phyloP scores from a whole-genome alignment of 202 grass and related monocot species.

The Schoenoplectus tabernaemontani region DNA sequence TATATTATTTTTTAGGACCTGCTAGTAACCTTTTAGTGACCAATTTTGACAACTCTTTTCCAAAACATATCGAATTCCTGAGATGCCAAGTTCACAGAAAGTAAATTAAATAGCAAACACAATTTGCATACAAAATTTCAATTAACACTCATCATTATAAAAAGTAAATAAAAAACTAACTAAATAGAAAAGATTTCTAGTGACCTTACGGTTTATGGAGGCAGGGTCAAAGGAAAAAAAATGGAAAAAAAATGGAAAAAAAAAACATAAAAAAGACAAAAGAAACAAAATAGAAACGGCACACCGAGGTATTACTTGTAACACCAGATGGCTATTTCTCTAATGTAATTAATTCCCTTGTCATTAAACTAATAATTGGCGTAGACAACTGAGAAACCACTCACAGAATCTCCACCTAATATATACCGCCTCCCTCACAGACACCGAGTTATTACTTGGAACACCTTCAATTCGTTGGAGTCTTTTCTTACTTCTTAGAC shows the following conservation, averaged over 20 bases:
- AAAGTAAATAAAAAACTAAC: not conserved
- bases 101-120: not conserved
- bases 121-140: not conserved
- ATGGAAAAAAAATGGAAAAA: not conserved
- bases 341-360: not conserved
- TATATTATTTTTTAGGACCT: no score
- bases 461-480: not conserved
- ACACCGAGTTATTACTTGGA: no score
- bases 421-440: slow-evolving; percentile 5
- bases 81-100: no score
- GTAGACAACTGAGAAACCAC: slow-evolving; percentile 8
- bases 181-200: not conserved
- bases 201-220: not conserved
- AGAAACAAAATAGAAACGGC: not conserved
- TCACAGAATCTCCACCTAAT: slow-evolving; percentile 3
- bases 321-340: not conserved
- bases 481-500: not conserved
- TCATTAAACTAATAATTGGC: not conserved
- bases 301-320: not conserved
- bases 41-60: not conserved
- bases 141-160: not conserved
- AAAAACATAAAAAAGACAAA: no score
- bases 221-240: not conserved
- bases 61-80: no score
- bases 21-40: no score